phyloP scores from a whole-genome alignment of 495 filamentous ascomycete species.

The Articulospora tetracladia region DNA sequence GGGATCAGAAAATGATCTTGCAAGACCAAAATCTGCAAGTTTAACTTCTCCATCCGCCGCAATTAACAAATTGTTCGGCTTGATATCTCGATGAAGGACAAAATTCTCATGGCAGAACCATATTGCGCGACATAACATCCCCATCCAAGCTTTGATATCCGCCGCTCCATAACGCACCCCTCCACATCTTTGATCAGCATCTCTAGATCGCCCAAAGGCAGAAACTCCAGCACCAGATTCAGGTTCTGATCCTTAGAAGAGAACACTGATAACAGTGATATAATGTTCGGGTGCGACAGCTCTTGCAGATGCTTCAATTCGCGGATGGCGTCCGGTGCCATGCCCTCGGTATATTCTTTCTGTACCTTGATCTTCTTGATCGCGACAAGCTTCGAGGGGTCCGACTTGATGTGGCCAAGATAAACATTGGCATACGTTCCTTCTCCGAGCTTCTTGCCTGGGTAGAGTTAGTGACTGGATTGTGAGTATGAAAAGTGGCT shows the following conservation, averaged over 20 bases:
- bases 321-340: conserved; percentile 89
- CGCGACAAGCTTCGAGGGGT: conserved; percentile 70
- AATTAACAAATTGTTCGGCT: conserved; percentile 96
- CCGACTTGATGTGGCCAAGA: conserved; percentile 67
- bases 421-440: conserved; percentile 97
- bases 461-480: background rate
- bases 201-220: conserved; percentile 88
- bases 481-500: conserved; percentile 4
- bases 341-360: conserved; percentile 74
- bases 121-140: conserved; percentile 87
- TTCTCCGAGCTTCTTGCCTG: conserved; percentile 87
- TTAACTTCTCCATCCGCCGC: conserved; percentile 90
- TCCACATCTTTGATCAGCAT: conserved; percentile 84
- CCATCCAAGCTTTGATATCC: conserved; percentile 98
- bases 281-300: conserved; percentile 93
- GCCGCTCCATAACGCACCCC: conserved; percentile 67
- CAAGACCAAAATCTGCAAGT: conserved; percentile 96
- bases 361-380: conserved; percentile 99
- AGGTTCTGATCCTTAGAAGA: conserved; percentile 90
- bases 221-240: conserved; percentile 88
- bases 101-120: conserved; percentile 97
- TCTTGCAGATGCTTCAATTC: conserved; percentile 95
- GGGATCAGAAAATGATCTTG: conserved; percentile 83
- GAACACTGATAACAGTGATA: conserved; percentile 86
- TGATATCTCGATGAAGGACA: conserved; percentile 96